Percentiles rank a stretch among this genome's conserved stretches.
These are phyloP conservation scores for Schwanniomyces polymorphus DNA, from an alignment of 805 yeast genomes.

Conservation along the genomic window DNA sequence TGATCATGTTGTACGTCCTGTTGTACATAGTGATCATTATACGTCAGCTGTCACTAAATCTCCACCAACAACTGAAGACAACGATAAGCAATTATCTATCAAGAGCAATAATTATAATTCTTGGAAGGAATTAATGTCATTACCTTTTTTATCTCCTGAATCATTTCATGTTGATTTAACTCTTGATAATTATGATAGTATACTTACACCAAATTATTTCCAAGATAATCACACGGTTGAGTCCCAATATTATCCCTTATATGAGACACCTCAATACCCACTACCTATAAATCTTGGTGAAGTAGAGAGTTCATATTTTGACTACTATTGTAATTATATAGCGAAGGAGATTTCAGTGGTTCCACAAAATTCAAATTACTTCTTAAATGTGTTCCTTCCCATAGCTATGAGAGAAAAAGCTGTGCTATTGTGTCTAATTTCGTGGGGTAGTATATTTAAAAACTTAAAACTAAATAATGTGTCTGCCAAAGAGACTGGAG, in stretches of 20 bases:
- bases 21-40: no score
- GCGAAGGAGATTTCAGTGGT: slow-evolving; percentile 49
- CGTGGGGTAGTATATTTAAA: slow-evolving; percentile 56
- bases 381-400: slow-evolving; percentile 49
- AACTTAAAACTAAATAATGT: background rate
- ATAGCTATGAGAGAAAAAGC: slow-evolving; percentile 52
- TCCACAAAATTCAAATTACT: slow-evolving; percentile 52
- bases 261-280: background rate
- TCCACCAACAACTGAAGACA: no score
- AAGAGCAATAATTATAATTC: no score
- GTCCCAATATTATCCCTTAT: background rate
- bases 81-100: no score
- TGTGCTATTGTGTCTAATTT: slow-evolving; percentile 51
- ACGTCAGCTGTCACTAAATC: no score
- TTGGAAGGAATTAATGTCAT: no score
- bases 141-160: no score
- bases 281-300: background rate
- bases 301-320: slow-evolving; percentile 27
- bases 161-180: no score
- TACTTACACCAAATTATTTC: no score
- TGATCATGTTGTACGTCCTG: background rate
- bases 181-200: no score
- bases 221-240: background rate
- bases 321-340: slow-evolving; percentile 50
- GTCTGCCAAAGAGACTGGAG: background rate